Evolutionary conservation across 805 yeast genomes (phyloP), one percentile per base, ranked within the genome.

Genomic region (Pichia nanzhaoensis): DNA sequence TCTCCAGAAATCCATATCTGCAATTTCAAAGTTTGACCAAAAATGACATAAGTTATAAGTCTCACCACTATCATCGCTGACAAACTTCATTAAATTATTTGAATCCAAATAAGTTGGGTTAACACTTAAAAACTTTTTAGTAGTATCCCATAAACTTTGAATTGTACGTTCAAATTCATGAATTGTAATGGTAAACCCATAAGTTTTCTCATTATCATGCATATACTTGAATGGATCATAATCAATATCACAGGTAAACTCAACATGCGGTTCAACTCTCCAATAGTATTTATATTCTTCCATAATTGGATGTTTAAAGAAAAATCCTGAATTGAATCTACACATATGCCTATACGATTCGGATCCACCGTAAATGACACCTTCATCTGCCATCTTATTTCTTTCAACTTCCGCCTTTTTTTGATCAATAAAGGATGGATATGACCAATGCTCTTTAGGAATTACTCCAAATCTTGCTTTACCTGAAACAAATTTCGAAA

Each of bases 401-500:
- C 95, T 74, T 33, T 76, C 73, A 21, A 64, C 56, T 1, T 77
- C 80, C 19, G 95, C 96, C 64, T 75, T 76, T 17, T 76, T 77
- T 62, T 70, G 74, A 63, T 89, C 95, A 44, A 91, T 78, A 74
- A 78, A 82, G 17, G 70, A 81, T 3, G 98, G 97, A 59, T 79
- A 82, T 2, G 89, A 77, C 96, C 97, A 89, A 60, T 85, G 91
- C 55, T 83, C 87, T 42, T 66, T 59, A 7, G 90, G 89, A 46
- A 89, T 80, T 35, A 71, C 45, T 6, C 91, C 95, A 60, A 80
- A 90, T 60, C 77, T 75, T 40, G 82, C 78, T 32, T 65, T 71
- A 39, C 96, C 95, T 44, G 83, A 73, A 27, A 79, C 78, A 45
- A 80, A 67, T 2, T 71, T 61, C 0, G 71, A 46, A 12, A 87